Base-by-base conservation (phyloP, 192 early-diverging fungal species). In the Allomyces macrogynus region DNA sequence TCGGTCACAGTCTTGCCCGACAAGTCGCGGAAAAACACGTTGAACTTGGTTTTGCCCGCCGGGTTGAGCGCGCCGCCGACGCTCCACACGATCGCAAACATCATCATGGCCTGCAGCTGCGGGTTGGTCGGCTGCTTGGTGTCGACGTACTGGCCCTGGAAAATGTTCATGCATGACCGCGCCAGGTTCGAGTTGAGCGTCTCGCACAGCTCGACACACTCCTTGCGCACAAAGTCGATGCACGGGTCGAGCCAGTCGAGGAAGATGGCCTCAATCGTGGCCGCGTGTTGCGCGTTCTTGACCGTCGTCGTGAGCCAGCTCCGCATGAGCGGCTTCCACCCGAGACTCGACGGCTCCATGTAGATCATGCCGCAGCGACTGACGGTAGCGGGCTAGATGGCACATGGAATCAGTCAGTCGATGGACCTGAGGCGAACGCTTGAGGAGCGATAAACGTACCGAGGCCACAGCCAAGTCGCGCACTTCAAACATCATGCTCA, bases 381-480 rank as follows among this genome's bases (percentile, higher is more conserved):
- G 73, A 43, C 86, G 70, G 4, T 75, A 82, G 61, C 96, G 85
- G 0, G 94, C 87, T 27, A 27, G 26, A 3, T 27, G 26, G 26
- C 26, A 27, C 1, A 27, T 4, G 26, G 26, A 27, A 69, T 89
- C 88, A 63, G 88, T 87, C 72, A 87, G 89, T 72, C 96, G 97
- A n/a, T n/a, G n/a, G n/a, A n/a, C n/a, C 95, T 93, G 98, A 57
- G 98, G 91, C 97, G 98, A 97, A 72, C 97, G 95, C 74, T 95
- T 97, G 43, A 94, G 90, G 78, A 85, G 88, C 40, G 98, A 91
- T 0, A 95, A 98, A 44, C 95, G 95, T 24, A 92, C 79, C 7
- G 97, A 98, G 10, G 97, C 97, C 64, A 97, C 93, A 63, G 88
- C 85, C 64, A 99, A 76, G 23, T 87, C 92, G 67, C 98, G 94